Base-by-base conservation (phyloP, 1,139 yeast genomes). In the Zygoascus hellenicus region DNA sequence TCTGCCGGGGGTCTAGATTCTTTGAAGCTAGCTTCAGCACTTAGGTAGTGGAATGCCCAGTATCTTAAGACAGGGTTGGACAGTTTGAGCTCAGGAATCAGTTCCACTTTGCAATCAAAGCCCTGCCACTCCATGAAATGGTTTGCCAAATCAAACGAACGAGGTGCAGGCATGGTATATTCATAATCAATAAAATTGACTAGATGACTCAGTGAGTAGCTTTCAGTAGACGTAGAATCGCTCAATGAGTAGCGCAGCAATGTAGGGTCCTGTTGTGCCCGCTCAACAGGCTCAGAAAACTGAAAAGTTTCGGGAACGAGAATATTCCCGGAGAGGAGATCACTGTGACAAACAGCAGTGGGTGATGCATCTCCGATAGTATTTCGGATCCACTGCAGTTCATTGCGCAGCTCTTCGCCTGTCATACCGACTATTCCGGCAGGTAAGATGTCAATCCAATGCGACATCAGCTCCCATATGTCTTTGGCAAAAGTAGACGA, bases 51-150 rank as follows among this genome's bases (percentile, higher is more conserved):
- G 17, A 59, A 61, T 3, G 63, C 61, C 73, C 92, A 84, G 36
- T 64, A 64, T 1, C 77, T 68, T 58, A 83, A 63, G 1, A 71
- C 66, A 0, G 69, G 68, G 54, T 81, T 79, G 2, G 60, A 49
- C 5, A 53, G 54, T 0, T 66, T 48, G 0, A 86, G 84, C 9
- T 63, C 62, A 0, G 88, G 90, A 35, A 84, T 81, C 6, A 77
- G 75, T 10, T 71, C 65, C 19, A 77, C 71, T 53, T 80, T 78
- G 63, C 94, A 85, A 52, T 81, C 80, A 57, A 83, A 83, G 1
- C 95, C 95, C 61, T 85, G 94, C 92, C 92, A 85, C 65, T 85
- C 95, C 61, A 84, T 82, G 56, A 85, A 79, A 64, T 85, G 94
- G 61, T 85, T 85, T n/a, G 94, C 88, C 17, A 85, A 78, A 61